These are phyloP conservation scores for Didymella exigua DNA, from an alignment of 2,329 filamentous ascomycete species.

Conservation along the genomic window DNA sequence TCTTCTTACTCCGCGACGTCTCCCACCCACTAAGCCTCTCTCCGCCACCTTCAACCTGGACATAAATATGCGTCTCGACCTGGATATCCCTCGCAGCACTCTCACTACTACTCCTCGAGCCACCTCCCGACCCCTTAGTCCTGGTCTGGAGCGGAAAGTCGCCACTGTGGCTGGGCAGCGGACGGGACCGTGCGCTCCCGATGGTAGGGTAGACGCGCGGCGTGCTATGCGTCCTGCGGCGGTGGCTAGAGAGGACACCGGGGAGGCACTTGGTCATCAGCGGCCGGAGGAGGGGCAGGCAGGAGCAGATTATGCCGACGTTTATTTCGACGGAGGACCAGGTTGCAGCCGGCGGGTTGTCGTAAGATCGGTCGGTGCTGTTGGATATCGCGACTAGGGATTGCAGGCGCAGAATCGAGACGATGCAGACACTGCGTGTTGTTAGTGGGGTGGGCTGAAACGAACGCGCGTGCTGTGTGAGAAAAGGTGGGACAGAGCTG, in stretches of 20 bases:
- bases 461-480: not conserved
- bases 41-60: conserved; percentile 24
- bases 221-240: conserved; percentile 16
- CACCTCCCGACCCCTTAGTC: conserved; percentile 8
- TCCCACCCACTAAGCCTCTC: conserved; percentile 18
- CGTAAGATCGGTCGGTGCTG: conserved; percentile 36
- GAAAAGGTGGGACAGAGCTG: not conserved
- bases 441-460: conserved; percentile 11
- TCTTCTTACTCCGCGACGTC: conserved; percentile 2
- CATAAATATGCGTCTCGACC: conserved; percentile 32
- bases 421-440: conserved; percentile 38
- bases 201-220: conserved; percentile 19
- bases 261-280: conserved; percentile 34
- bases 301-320: conserved; percentile 45
- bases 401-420: conserved; percentile 43
- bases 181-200: conserved; percentile 17
- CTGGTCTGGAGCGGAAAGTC: conserved; percentile 15
- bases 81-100: conserved; percentile 27
- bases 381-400: conserved; percentile 42
- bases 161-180: conserved; percentile 8
- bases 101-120: conserved; percentile 14
- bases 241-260: conserved; percentile 27
- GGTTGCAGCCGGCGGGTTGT: conserved; percentile 41
- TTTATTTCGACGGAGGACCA: conserved; percentile 41
- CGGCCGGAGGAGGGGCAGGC: conserved; percentile 38